These are phyloP conservation scores for Scleromitrula shiraiana DNA, from an alignment of 2,329 filamentous ascomycete species.

Conservation along the genomic window DNA sequence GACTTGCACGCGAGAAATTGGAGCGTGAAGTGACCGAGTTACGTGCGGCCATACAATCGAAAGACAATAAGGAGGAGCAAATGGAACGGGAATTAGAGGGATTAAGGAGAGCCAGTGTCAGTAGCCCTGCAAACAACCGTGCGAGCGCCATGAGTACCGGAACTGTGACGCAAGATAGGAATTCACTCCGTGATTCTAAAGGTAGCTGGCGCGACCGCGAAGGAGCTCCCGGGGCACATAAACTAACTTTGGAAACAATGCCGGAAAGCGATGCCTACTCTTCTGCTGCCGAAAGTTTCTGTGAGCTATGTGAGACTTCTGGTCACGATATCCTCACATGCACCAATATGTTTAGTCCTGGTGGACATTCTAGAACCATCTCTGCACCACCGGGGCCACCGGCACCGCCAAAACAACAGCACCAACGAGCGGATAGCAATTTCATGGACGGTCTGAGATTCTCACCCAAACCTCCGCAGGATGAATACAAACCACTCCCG, in stretches of 20 bases:
- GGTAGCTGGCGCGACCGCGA: slow-evolving; percentile 48
- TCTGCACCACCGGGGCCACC: slow-evolving; percentile 13
- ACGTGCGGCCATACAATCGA: slow-evolving; percentile 63
- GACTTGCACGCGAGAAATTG: slow-evolving; percentile 57
- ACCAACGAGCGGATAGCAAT: slow-evolving; percentile 32
- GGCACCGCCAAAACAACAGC: too few species aligned
- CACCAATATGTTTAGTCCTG: slow-evolving; percentile 67
- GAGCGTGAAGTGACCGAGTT: slow-evolving; percentile 77
- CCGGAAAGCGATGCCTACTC: slow-evolving; percentile 63
- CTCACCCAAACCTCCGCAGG: slow-evolving; percentile 30
- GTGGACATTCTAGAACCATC: slow-evolving; percentile 13
- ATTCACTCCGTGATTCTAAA: slow-evolving; percentile 57
- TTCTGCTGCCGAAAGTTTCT: slow-evolving; percentile 59
- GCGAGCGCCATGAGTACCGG: slow-evolving; percentile 43
- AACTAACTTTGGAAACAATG: slow-evolving; percentile 57
- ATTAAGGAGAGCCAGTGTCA: slow-evolving; percentile 43
- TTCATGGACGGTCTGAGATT: slow-evolving; percentile 35
- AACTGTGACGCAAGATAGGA: slow-evolving; percentile 38
- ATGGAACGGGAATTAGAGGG: slow-evolving; percentile 73
- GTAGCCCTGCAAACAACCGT: slow-evolving; percentile 35
- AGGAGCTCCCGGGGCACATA: slow-evolving; percentile 30
- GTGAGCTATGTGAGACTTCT: slow-evolving; percentile 87
- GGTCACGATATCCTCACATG: slow-evolving; percentile 94
- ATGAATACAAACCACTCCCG: slow-evolving; percentile 46
- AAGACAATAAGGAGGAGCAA: slow-evolving; percentile 70